Base-by-base conservation (phyloP, 805 yeast species). In the Kuraishia cidri region DNA sequence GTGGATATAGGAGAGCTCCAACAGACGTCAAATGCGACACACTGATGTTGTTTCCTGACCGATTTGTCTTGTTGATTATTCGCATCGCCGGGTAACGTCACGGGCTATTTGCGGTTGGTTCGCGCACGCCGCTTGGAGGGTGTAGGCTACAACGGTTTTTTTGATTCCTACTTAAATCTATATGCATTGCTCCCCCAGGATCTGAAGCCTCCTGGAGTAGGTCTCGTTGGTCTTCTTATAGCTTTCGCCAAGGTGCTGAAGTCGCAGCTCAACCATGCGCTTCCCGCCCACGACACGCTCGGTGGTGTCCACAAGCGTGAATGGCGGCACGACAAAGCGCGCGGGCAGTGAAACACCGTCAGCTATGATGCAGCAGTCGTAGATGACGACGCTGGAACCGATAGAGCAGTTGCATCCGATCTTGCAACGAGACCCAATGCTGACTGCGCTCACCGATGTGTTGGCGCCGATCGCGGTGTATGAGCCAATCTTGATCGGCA, bases 341-440 rank as follows among this genome's bases (percentile, higher is more conserved):
- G 59, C 52, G 0, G 75, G 74, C 2, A 75, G 40, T 3, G 41
- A 37, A 0, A 69, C 57, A 10, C 61, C 62, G 31, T 58, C 52
- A 15, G 61, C 58, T 3, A 75, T 54, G 3, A 69, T 38, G 35
- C 75, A 69, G 43, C 78, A 69, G 32, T 74, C 82, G 43, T 70
- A 62, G 10, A 75, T 48, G 1, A 64, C 53, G 6, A 64, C 52
- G 16, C 55, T 42, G 26, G 57, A 50, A 2, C 50, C 58, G 11
- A 74, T 38, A 0, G 38, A 33, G 37, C 75, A 69, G 22, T 54
- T 40, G 1, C 38, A 37, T 4, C 75, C 79, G 3, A 75, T 51
- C 7, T 56, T 36, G 1, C 72, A 78, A 15, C 79, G 46, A 36
- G 58, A 68, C 0, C 79, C 79, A 5, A 74, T 50, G 26, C 45